Base-by-base conservation (phyloP, 768 basidiomycete genomes). In the Neoboletus brunneissimus region DNA sequence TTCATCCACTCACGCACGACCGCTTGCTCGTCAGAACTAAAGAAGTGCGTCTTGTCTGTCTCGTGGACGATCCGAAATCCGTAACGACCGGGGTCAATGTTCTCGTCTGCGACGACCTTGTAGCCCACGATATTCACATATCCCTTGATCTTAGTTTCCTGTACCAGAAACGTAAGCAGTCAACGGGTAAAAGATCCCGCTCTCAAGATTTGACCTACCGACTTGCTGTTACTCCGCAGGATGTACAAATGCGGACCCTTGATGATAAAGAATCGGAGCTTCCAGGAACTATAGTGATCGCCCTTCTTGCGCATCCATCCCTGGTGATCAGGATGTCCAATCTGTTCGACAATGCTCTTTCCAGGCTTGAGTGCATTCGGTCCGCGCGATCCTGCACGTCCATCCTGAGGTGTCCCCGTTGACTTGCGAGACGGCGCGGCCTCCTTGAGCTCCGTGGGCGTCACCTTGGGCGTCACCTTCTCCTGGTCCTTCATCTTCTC, bases 1-100 rank as follows among this genome's bases (percentile, higher is more conserved):
- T 98, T 99, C 97, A 98, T 98, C 96, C 97, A 98, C 61, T 93
- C 93, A n/a, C 97, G 85, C 47, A 97, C 81, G 37, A 84, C 74
- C 1, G 75, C 65, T 72, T 93, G 91, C 66, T 98, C 94, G 23
- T 94, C 89, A 0, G 92, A 93, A 60, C 91, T 92, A 74, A 99
- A 99, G 67, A 73, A 92, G 70, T 98, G 94, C 1, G 89, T 79
- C 74, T 89, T 91, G 70, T 93, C 90, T 8, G 81, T 75, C 44
- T 94, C 91, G 63, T 98, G 95, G 32, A 95, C 84, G 59, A 98
- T 89, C 63, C 91, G 82, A 85, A 98, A 98, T 5, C 93, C 95
- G 73, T 96, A 98, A 64, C 87, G 83, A 15, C 96, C 96, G 23
- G 94, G 92, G 65, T 94, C 86, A 23, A 91, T 77, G 72, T 88